Conservation (phyloP, 1,284 basidiomycete genomes). For the Melampsora americana region DNA sequence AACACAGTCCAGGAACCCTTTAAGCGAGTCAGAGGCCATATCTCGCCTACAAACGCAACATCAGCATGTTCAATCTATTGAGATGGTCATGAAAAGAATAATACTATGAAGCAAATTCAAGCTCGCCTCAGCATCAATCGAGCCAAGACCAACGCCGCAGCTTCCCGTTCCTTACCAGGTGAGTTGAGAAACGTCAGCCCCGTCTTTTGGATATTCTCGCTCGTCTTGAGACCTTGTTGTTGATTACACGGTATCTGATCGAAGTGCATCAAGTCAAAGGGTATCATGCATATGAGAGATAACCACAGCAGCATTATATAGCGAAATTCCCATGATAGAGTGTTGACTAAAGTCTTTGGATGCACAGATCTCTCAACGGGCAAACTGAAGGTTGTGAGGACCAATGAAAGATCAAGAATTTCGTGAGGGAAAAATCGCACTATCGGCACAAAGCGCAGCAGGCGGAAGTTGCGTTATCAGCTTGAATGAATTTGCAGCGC, state of each 20-base stretch:
- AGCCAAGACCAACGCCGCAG: slow-evolving; percentile 69
- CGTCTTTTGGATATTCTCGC: slow-evolving; percentile 61
- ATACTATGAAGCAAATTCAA: slow-evolving; percentile 1
- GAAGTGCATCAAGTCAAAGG: slow-evolving; percentile 83
- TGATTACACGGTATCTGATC: slow-evolving; percentile 60
- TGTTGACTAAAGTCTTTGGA: slow-evolving; percentile 18
- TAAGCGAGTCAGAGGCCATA: slow-evolving; percentile 36
- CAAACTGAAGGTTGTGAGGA: slow-evolving; percentile 57
- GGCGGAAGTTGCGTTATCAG: background rate
- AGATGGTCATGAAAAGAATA: background rate
- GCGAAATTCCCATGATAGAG: slow-evolving; percentile 70
- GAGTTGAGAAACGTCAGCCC: slow-evolving; percentile 65
- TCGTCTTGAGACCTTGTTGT: slow-evolving; percentile 55
- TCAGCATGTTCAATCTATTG: background rate
- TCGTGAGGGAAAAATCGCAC: slow-evolving; percentile 89
- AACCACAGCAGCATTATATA: slow-evolving; percentile 88
- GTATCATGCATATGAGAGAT: slow-evolving; percentile 86
- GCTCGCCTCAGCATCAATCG: slow-evolving; percentile 71
- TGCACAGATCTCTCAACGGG: slow-evolving; percentile 61
- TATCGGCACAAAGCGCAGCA: slow-evolving; percentile 52
- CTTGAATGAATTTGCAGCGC: background rate
- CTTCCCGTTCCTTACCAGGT: slow-evolving; percentile 76
- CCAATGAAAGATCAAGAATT: slow-evolving; percentile 72
- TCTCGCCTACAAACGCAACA: slow-evolving; percentile 45
- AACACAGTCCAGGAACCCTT: slow-evolving; percentile 38